These are phyloP conservation scores for Camillea tinctor DNA, from an alignment of 2,329 filamentous ascomycete genomes.

Conservation along the genomic window DNA sequence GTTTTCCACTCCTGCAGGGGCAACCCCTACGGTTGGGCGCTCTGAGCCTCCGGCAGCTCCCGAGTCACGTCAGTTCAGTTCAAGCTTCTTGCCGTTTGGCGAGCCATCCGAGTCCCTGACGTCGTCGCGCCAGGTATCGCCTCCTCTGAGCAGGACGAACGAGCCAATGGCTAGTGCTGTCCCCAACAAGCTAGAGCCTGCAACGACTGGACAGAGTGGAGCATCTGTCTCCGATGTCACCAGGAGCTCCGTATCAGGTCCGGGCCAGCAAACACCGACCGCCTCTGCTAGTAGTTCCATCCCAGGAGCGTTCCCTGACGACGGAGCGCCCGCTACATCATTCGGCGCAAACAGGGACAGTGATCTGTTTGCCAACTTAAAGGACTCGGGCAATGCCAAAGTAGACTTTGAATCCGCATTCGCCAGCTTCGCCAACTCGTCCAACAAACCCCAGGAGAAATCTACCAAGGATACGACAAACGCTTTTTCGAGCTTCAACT, in stretches of 20 bases:
- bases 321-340: slow-evolving; percentile 29
- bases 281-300: slow-evolving; percentile 37
- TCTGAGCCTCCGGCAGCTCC: slow-evolving; percentile 65
- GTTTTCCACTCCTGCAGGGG: slow-evolving; percentile 52
- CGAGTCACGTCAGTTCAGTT: slow-evolving; percentile 74
- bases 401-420: slow-evolving; percentile 86
- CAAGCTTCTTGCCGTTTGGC: slow-evolving; percentile 71
- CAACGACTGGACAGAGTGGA: slow-evolving; percentile 36
- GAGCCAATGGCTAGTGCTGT: slow-evolving; percentile 33
- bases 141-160: slow-evolving; percentile 63
- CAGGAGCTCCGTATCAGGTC: slow-evolving; percentile 26
- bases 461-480: slow-evolving; percentile 42
- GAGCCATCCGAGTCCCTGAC: slow-evolving; percentile 66
- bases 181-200: slow-evolving; percentile 39
- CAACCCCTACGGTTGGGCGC: slow-evolving; percentile 64
- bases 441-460: slow-evolving; percentile 47
- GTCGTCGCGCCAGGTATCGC: slow-evolving; percentile 76
- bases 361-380: slow-evolving; percentile 53
- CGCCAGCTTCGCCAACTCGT: slow-evolving; percentile 64
- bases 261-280: slow-evolving; percentile 24
- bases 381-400: slow-evolving; percentile 61
- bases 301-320: slow-evolving; percentile 54
- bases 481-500: slow-evolving; percentile 55
- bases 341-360: slow-evolving; percentile 32
- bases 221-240: slow-evolving; percentile 34